These are phyloP conservation scores for Phylloboletellus chloephorus DNA, from an alignment of 1,284 basidiomycete species.

Conservation along the genomic window DNA sequence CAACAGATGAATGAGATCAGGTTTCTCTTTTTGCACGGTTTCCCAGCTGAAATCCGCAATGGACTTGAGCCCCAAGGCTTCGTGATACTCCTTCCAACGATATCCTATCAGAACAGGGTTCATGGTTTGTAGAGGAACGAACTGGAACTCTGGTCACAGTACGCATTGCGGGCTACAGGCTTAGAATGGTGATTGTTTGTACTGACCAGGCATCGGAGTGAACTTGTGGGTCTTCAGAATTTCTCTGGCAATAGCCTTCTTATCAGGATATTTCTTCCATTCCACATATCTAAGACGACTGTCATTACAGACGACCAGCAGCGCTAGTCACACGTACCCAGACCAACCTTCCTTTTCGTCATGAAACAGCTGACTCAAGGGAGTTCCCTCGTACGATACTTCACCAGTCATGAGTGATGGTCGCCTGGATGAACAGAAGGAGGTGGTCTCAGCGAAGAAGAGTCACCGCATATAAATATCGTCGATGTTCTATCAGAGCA, in stretches of 20 bases:
- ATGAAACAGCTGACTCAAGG: conserved; percentile 6
- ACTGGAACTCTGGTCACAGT: conserved; percentile 38
- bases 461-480: not conserved
- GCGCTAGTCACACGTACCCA: conserved; percentile 7
- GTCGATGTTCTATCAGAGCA: not conserved
- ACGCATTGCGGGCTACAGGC: not conserved
- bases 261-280: conserved; percentile 16
- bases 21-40: conserved; percentile 48
- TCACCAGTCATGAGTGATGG: conserved; percentile 3
- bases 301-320: not conserved
- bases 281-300: conserved; percentile 12
- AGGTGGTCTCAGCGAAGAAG: not conserved
- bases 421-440: not conserved
- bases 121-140: conserved; percentile 45
- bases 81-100: conserved; percentile 54
- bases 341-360: conserved; percentile 16
- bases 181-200: no score
- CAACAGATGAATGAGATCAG: conserved; percentile 48
- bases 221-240: conserved; percentile 15
- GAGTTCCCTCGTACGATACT: conserved; percentile 1
- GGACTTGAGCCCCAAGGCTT: conserved; percentile 41
- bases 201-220: conserved; percentile 14
- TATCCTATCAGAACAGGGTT: conserved; percentile 48
- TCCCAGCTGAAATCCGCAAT: conserved; percentile 52
- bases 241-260: conserved; percentile 12